phyloP scores from a whole-genome alignment of 257 asterid genomes.

The Fraxinus excelsior region DNA sequence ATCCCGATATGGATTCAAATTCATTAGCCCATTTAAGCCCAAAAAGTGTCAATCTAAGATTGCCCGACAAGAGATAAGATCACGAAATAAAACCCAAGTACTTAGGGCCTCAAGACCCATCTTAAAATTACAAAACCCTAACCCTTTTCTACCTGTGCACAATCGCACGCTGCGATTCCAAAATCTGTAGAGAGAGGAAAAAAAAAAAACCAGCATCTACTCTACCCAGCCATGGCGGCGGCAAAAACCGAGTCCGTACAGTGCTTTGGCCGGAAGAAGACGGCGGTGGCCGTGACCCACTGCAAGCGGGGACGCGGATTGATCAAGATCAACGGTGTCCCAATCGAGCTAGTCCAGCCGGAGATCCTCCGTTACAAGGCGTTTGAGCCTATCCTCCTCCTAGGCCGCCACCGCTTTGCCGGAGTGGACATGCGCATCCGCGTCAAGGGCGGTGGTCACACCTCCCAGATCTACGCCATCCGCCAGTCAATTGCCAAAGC shows the following conservation, averaged over 20 bases:
- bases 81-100: neutral
- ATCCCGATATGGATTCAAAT: too few species aligned
- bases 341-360: conserved; percentile 77
- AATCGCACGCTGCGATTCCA: too few species aligned
- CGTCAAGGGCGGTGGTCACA: too few species aligned
- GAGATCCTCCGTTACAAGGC: conserved; percentile 83
- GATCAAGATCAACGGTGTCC: conserved; percentile 75
- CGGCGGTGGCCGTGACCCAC: conserved; percentile 79
- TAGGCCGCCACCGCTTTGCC: conserved; percentile 71
- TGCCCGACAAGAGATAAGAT: too few species aligned
- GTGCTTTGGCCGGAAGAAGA: conserved; percentile 79
- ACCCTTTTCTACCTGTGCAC: too few species aligned
- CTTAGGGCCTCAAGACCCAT: neutral
- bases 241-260: conserved; percentile 54
- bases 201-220: neutral
- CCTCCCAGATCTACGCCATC: conserved; percentile 30
- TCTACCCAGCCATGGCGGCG: conserved; percentile 39
- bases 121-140: neutral
- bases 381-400: conserved; percentile 69
- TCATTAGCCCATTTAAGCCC: too few species aligned
- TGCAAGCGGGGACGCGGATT: conserved; percentile 79
- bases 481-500: too few species aligned
- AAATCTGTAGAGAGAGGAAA: neutral
- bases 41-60: too few species aligned
- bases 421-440: conserved; percentile 84